Evolutionary conservation across 768 basidiomycete species (phyloP), one percentile per base, ranked within the genome.

Genomic region (Calocybe indica): DNA sequence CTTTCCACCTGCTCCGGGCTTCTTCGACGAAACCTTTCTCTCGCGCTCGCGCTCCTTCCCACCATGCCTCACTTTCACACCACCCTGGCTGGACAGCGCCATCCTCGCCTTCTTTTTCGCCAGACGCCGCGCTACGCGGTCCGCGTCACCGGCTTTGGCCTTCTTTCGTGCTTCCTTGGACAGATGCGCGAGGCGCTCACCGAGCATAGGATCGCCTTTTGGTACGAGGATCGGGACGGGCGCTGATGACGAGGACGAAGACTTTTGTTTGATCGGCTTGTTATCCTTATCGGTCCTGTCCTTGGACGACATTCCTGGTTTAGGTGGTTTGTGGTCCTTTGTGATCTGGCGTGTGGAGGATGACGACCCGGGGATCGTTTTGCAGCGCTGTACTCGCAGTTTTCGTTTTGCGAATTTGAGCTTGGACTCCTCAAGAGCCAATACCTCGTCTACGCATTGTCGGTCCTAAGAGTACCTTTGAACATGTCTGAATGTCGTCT

Each of bases 331-430:
- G 37, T 61, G 44, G 54, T 63, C 52, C 52, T 55, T 33, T 45
- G 56, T 53, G 37, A 56, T 55, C 39, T 59, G 58, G 1, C 51
- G 58, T 14, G 60, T 54, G n/a, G 64, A 50, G 1, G 61, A 28
- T 3, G 65, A 57, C 12, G 58, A 59, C n/a, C 78, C 71, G 13
- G 78, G 69, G 15, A 80, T 43, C n/a, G 80, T 82, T 63, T 92
- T 95, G 71, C 92, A 97, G 34, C 88, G 80, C 60, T 97, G 88
- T 3, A 97, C 82, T 14, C 95, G 85, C 3, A 97, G 74, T 57
- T 85, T 92, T 54, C 92, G 89, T 63, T 95, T 96, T 12, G 90
- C 91, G 59, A 97, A 92, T 61, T 88, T 92, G 62, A 97, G 80
- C 54, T 85, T 87, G 39, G 63, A 69, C 12, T 78, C 71, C 40